A percentile compares a stretch with the other conserved stretches of the same genome.
These are phyloP conservation scores for Yamadazyma conglobata DNA, from an alignment of 1,139 yeast genomes.

Conservation along the genomic window DNA sequence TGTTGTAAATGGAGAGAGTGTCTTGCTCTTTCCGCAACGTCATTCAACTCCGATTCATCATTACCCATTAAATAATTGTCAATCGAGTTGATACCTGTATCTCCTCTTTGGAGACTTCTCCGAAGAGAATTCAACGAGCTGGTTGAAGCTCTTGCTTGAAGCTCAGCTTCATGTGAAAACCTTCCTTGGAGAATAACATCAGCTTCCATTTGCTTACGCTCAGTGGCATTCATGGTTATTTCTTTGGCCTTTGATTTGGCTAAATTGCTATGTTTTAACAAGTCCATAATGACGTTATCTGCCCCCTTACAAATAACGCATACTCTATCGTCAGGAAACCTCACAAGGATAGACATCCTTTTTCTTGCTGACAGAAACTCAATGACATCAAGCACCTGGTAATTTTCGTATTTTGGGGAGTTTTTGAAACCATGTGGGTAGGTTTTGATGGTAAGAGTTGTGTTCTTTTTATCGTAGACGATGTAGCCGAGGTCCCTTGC, in stretches of 20 bases:
- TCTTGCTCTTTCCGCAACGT: slow-evolving; percentile 56
- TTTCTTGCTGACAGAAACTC: slow-evolving; percentile 88
- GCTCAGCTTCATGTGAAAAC: slow-evolving; percentile 32
- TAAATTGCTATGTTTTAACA: slow-evolving; percentile 53
- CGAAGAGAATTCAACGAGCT: slow-evolving; percentile 30
- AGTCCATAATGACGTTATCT: slow-evolving; percentile 84
- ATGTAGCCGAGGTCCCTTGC: slow-evolving; percentile 93
- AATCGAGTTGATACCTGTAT: slow-evolving; percentile 41
- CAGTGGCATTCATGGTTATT: slow-evolving; percentile 53
- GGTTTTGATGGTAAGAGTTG: slow-evolving; percentile 60
- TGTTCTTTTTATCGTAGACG: slow-evolving; percentile 64
- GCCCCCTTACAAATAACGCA: slow-evolving; percentile 93
- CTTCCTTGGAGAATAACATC: slow-evolving; percentile 57
- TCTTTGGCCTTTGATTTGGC: slow-evolving; percentile 65
- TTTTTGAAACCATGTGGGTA: slow-evolving; percentile 79
- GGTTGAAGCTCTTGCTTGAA: slow-evolving; percentile 19
- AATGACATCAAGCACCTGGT: slow-evolving; percentile 71
- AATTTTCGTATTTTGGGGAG: slow-evolving; percentile 61
- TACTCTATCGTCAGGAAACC: slow-evolving; percentile 75
- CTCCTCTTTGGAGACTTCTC: slow-evolving; percentile 24
- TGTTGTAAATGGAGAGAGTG: slow-evolving; percentile 65
- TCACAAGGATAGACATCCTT: slow-evolving; percentile 87
- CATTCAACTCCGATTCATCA: slow-evolving; percentile 56
- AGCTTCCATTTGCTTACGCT: slow-evolving; percentile 78
- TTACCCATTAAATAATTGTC: slow-evolving; percentile 54